These are phyloP conservation scores for Pseudogymnoascus sp. DNA, from an alignment of 2,329 filamentous ascomycete species.

Conservation along the genomic window DNA sequence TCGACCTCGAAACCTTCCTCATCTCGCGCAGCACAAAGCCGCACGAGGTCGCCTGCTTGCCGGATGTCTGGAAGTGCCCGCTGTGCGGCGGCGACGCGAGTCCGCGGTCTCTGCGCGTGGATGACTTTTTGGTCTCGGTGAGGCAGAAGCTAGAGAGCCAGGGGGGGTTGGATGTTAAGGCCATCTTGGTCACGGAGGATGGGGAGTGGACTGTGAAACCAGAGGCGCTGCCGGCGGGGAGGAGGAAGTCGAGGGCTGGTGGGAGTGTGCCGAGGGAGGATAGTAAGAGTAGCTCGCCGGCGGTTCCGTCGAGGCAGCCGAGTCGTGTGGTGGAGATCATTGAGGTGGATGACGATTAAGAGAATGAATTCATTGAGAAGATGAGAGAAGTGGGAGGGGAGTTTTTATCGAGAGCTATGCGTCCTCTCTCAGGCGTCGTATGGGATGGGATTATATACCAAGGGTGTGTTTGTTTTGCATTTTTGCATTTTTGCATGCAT, in stretches of 20 bases:
- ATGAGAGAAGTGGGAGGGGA: background rate
- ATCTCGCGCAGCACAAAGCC: conserved; percentile 47
- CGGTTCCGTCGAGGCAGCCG: conserved; percentile 14
- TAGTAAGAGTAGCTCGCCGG: background rate
- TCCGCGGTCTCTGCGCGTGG: conserved; percentile 61
- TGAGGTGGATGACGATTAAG: conserved; percentile 23
- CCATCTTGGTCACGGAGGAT: conserved; percentile 56
- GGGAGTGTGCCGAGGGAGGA: conserved; percentile 19
- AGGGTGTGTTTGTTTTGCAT: background rate
- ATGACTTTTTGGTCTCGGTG: conserved; percentile 65
- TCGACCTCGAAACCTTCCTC: conserved; percentile 80
- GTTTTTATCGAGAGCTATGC: background rate
- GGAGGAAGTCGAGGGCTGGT: conserved; percentile 17
- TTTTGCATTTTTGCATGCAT: background rate
- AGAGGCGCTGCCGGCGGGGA: conserved; percentile 21
- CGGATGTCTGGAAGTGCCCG: conserved; percentile 80
- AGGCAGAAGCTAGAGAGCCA: conserved; percentile 44
- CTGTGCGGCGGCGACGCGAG: conserved; percentile 72
- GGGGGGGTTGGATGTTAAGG: conserved; percentile 44
- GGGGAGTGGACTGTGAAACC: conserved; percentile 55
- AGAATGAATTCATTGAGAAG: background rate
- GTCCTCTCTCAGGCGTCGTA: background rate
- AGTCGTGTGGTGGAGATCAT: conserved; percentile 21
- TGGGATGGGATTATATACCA: background rate
- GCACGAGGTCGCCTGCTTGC: conserved; percentile 43